These are phyloP conservation scores for Colletotrichum sp. DNA, from an alignment of 2,329 filamentous ascomycete genomes.

Conservation along the genomic window DNA sequence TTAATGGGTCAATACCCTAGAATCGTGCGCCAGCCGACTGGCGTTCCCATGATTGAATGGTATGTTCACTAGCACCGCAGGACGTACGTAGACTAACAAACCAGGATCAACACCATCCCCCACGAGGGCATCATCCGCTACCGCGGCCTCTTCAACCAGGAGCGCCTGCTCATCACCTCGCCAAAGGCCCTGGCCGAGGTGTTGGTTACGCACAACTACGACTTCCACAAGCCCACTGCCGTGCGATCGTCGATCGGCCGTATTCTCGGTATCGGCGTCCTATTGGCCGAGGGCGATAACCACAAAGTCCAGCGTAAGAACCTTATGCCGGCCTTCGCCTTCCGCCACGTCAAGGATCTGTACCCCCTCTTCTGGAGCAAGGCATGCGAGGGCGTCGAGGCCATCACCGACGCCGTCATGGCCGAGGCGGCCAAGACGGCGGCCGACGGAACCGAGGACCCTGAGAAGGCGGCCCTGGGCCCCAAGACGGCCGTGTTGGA, in stretches of 20 bases:
- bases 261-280: constrained; percentile 72
- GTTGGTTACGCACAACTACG: constrained; percentile 71
- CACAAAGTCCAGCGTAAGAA: constrained; percentile 84
- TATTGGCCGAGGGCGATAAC: constrained; percentile 89
- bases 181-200: constrained; percentile 74
- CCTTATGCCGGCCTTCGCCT: constrained; percentile 84
- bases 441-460: constrained; percentile 29
- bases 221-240: constrained; percentile 67
- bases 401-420: constrained; percentile 55
- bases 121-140: constrained; percentile 76
- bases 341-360: constrained; percentile 82
- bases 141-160: constrained; percentile 64
- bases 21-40: constrained; percentile 45
- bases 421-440: constrained; percentile 33
- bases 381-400: constrained; percentile 68
- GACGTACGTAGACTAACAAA: constrained; percentile 17
- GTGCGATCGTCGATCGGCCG: constrained; percentile 62
- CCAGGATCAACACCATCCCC: constrained; percentile 64
- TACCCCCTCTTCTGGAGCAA: constrained; percentile 88
- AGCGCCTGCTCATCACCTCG: constrained; percentile 65
- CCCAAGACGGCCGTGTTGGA: constrained; percentile 53
- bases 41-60: constrained; percentile 54
- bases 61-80: constrained; percentile 30
- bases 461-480: constrained; percentile 23
- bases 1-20: constrained; percentile 52